Evolutionary conservation across 1,284 basidiomycete species (phyloP).

Genomic region (Tetrapyrgos nigripes): DNA sequence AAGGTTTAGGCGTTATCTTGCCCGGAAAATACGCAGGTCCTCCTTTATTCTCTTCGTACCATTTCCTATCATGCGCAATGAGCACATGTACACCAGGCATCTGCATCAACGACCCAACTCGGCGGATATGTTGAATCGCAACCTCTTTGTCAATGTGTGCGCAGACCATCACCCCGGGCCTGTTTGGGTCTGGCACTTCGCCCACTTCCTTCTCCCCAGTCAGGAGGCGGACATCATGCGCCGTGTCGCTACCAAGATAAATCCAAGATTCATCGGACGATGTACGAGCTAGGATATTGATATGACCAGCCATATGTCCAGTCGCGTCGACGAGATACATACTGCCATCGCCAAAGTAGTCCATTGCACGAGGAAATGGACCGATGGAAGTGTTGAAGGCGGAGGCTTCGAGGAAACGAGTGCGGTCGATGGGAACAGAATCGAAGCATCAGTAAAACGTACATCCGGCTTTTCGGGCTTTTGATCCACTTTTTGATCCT

Average conservation of each 20-base stretch:
- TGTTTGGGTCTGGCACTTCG: slow-evolving; percentile 23
- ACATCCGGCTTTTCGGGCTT: too few relatives aligned
- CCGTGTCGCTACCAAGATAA: slow-evolving; percentile 60
- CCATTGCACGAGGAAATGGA: slow-evolving; percentile 55
- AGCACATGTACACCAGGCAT: slow-evolving; percentile 50
- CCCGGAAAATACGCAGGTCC: slow-evolving; percentile 6
- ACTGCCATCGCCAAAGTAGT: slow-evolving; percentile 63
- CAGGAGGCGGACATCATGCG: slow-evolving; percentile 58
- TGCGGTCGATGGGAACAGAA: slow-evolving; percentile 50
- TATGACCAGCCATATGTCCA: slow-evolving; percentile 59
- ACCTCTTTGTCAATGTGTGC: slow-evolving; percentile 48
- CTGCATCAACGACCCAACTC: slow-evolving; percentile 44
- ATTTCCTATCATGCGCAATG: slow-evolving; percentile 58
- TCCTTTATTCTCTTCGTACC: slow-evolving; percentile 55
- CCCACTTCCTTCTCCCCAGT: slow-evolving; percentile 51
- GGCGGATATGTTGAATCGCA: slow-evolving; percentile 47
- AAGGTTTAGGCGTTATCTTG: slow-evolving; percentile 1
- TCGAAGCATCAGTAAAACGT: too few relatives aligned
- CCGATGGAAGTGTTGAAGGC: slow-evolving; percentile 45
- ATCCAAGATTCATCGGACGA: slow-evolving; percentile 60
- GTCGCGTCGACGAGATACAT: slow-evolving; percentile 61
- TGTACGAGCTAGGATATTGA: slow-evolving; percentile 61
- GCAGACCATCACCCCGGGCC: slow-evolving; percentile 34
- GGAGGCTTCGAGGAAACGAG: slow-evolving; percentile 37
- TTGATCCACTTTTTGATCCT: too few relatives aligned